Evolutionary conservation across 805 yeast species (phyloP).

Genomic region (Cyberlindnera euphorbiae): DNA sequence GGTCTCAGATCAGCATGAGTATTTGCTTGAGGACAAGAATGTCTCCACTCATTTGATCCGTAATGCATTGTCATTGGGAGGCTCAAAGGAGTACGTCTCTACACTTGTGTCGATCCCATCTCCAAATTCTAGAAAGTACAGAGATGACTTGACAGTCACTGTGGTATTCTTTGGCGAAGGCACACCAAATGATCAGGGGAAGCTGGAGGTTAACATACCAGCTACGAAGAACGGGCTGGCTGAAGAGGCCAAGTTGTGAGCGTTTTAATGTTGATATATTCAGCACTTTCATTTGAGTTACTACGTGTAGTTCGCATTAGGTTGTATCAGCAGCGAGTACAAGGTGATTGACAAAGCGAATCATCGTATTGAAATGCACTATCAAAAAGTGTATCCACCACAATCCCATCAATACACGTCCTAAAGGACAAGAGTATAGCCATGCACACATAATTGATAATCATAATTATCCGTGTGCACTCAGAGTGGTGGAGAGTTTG

Average conservation of each 20-base stretch:
- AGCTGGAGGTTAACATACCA: conserved; percentile 47
- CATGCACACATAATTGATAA: too few species aligned
- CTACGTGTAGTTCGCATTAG: too few species aligned
- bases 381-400: too few species aligned
- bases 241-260: conserved; percentile 11
- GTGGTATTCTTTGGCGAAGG: conserved; percentile 85
- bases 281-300: too few species aligned
- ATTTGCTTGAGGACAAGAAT: conserved; percentile 74
- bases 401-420: too few species aligned
- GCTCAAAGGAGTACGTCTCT: conserved; percentile 80
- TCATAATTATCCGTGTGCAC: too few species aligned
- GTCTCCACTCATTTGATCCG: conserved; percentile 91
- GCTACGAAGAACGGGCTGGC: conserved; percentile 55
- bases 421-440: too few species aligned
- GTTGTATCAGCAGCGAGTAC: too few species aligned
- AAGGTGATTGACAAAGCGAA: too few species aligned
- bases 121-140: conserved; percentile 83
- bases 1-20: conserved; percentile 32
- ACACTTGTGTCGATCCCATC: conserved; percentile 88
- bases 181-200: conserved; percentile 30
- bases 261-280: neutral
- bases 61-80: conserved; percentile 88
- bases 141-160: conserved; percentile 95
- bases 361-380: too few species aligned
- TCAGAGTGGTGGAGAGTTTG: conserved; percentile 9